Percentiles rank a stretch among this genome's conserved stretches.
phyloP scores from a whole-genome alignment of 495 filamentous ascomycete genomes.

The Hamigera avellanea region DNA sequence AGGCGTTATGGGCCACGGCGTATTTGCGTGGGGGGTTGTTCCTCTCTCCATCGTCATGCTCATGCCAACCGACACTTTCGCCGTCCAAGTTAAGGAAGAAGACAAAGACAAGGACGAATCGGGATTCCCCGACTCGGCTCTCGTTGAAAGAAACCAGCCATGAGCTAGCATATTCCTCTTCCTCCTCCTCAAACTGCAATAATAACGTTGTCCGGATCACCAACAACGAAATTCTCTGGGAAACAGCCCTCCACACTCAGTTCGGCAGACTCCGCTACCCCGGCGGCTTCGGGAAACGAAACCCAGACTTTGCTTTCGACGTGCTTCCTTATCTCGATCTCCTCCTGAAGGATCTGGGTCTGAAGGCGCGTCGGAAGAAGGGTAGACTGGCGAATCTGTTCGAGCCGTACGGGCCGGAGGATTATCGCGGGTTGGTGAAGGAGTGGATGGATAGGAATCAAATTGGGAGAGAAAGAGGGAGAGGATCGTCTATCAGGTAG shows the following conservation, averaged over 20 bases:
- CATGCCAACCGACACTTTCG: no score
- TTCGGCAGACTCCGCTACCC: conserved; percentile 62
- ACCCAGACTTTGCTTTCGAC: conserved; percentile 67
- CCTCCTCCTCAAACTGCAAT: no score
- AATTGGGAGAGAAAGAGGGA: no score
- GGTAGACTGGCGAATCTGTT: conserved; percentile 36
- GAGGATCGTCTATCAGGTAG: no score
- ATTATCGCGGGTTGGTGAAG: conserved; percentile 48
- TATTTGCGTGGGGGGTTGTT: no score
- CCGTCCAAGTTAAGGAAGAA: no score
- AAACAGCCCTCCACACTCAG: conserved; percentile 52
- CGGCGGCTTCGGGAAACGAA: conserved; percentile 47
- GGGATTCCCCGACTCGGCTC: conserved; percentile 29
- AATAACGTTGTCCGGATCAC: no score
- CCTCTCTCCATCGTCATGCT: no score
- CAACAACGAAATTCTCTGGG: no score
- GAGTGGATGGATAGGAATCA: conserved; percentile 42
- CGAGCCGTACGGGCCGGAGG: conserved; percentile 44
- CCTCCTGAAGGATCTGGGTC: conserved; percentile 54
- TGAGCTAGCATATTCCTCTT: no score
- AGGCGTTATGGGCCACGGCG: conserved; percentile 62
- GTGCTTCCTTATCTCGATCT: conserved; percentile 65
- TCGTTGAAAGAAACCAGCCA: conserved; percentile 13
- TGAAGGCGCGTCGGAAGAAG: conserved; percentile 30
- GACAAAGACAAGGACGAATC: no score